phyloP scores from a whole-genome alignment of 106 monocot species.

The Dactylorhiza incarnata region DNA sequence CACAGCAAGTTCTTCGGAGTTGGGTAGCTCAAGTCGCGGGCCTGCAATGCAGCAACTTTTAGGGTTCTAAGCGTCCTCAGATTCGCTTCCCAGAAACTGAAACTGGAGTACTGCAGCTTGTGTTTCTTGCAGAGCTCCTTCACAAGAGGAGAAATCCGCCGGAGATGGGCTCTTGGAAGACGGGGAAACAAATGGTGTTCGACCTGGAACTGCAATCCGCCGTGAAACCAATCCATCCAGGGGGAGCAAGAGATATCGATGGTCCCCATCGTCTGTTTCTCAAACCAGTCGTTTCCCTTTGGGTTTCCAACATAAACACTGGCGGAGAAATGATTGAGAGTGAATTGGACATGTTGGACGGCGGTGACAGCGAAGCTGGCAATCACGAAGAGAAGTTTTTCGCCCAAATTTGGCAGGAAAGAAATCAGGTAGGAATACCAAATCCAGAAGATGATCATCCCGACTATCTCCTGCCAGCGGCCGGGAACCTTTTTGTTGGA shows the following conservation, averaged over 20 bases:
- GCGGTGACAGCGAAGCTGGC: constrained; percentile 38
- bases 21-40: constrained; percentile 23
- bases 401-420: constrained; percentile 35
- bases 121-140: constrained; percentile 47
- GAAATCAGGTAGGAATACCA: constrained; percentile 52
- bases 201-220: constrained; percentile 55
- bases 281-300: constrained; percentile 42
- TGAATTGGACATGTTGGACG: constrained; percentile 56
- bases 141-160: constrained; percentile 31
- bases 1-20: constrained; percentile 42
- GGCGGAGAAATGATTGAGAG: constrained; percentile 39
- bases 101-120: constrained; percentile 20
- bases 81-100: constrained; percentile 36
- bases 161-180: constrained; percentile 32
- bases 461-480: constrained; percentile 36
- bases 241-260: constrained; percentile 43
- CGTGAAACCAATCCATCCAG: constrained; percentile 74
- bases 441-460: constrained; percentile 31
- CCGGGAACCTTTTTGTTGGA: constrained; percentile 33
- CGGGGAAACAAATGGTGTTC: constrained; percentile 57
- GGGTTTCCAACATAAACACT: constrained; percentile 36
- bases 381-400: constrained; percentile 34
- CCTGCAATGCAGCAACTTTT: constrained; percentile 40
- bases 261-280: constrained; percentile 62
- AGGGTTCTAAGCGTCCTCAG: constrained; percentile 23